Evolutionary conservation across 2,329 filamentous ascomycete genomes (phyloP).

Genomic region (Akanthomyces muscarius): DNA sequence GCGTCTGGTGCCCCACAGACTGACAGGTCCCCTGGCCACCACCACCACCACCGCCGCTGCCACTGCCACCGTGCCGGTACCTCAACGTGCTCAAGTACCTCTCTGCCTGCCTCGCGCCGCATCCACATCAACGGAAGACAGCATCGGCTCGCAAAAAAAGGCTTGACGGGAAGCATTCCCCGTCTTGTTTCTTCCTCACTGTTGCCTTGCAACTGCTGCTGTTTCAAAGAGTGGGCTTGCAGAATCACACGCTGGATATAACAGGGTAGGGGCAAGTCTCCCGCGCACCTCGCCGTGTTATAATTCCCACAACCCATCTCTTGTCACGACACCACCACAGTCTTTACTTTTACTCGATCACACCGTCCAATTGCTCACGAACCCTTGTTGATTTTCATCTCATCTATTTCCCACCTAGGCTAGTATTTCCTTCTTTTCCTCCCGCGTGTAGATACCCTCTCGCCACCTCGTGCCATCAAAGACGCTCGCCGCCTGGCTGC

Average conservation of each 20-base stretch:
- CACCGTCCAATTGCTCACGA: neutral
- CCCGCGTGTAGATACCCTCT: conserved; percentile 1
- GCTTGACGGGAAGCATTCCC: conserved; percentile 10
- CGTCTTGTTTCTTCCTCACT: neutral
- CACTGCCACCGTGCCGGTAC: neutral
- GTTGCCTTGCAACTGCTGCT: neutral
- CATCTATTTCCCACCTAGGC: neutral
- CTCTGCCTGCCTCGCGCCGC: neutral
- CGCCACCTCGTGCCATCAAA: neutral
- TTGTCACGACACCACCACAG: neutral
- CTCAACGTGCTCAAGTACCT: too few relatives aligned
- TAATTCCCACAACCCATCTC: neutral
- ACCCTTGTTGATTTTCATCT: neutral
- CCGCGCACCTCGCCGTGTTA: neutral
- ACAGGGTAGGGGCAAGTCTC: neutral
- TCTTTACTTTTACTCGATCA: neutral
- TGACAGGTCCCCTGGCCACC: conserved; percentile 9
- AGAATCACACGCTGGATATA: conserved; percentile 1
- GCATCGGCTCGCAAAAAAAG: neutral
- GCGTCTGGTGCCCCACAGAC: conserved; percentile 7
- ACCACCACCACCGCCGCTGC: neutral
- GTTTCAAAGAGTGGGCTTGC: neutral
- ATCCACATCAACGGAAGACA: conserved; percentile 11
- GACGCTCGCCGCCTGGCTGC: neutral
- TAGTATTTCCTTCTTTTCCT: neutral